Evolutionary conservation across 805 yeast species (phyloP).

Genomic region (Wickerhamomyces bovis): DNA sequence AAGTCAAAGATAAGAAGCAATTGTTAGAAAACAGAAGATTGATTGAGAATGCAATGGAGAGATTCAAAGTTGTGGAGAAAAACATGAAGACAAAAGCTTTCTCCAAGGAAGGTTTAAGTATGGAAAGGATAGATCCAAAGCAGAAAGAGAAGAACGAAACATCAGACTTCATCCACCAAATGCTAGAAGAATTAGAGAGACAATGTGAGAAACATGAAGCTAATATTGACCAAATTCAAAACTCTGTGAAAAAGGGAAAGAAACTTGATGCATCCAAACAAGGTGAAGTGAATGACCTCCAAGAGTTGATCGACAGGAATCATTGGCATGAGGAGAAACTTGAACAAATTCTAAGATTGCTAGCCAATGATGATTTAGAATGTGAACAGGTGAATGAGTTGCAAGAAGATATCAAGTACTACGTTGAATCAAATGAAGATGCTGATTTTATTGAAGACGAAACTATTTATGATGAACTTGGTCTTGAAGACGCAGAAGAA

Average conservation of each 20-base stretch:
- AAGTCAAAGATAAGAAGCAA: conserved; percentile 82
- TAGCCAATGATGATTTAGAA: conserved; percentile 76
- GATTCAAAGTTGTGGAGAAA: conserved; percentile 91
- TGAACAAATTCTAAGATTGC: conserved; percentile 67
- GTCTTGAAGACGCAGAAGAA: conserved; percentile 53
- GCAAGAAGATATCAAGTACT: conserved; percentile 86
- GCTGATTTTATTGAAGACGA: conserved; percentile 93
- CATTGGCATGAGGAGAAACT: conserved; percentile 71
- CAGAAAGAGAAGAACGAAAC: conserved; percentile 76
- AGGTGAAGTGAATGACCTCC: conserved; percentile 54
- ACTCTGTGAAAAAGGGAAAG: conserved; percentile 51
- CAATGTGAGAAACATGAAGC: conserved; percentile 79
- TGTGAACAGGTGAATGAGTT: conserved; percentile 71
- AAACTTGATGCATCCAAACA: conserved; percentile 49
- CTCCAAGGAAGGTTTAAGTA: conserved; percentile 84
- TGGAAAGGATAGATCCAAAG: conserved; percentile 67
- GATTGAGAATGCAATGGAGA: conserved; percentile 83
- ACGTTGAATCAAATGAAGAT: conserved; percentile 89
- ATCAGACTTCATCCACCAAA: conserved; percentile 57
- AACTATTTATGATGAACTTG: conserved; percentile 82
- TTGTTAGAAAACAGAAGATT: conserved; percentile 68
- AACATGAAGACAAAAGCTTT: conserved; percentile 91
- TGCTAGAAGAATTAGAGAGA: conserved; percentile 72
- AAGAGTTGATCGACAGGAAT: conserved; percentile 63
- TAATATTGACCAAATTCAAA: conserved; percentile 50